Base-by-base conservation (phyloP, 352 stramenopile species). In the Phytophthora multivora region DNA sequence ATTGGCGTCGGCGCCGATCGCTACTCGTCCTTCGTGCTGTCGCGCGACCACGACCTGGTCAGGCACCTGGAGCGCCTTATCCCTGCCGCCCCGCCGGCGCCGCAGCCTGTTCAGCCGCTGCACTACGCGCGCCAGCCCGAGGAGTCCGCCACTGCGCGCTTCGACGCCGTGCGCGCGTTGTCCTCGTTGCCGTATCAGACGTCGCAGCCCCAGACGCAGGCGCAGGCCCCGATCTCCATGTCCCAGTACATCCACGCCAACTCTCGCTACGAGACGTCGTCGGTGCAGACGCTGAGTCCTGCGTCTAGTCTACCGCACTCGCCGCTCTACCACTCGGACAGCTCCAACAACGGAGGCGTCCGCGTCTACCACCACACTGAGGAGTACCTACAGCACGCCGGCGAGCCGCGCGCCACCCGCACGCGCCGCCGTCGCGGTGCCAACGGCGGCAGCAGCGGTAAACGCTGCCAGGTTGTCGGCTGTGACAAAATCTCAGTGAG, bases 401-500 rank as follows among this genome's bases (percentile, higher is more conserved):
- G 25, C 0, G 63, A 61, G 40, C 30, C 41, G 12, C 54, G 59
- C 23, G 46, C 31, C 16, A 47, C 62, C 25, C 30, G 40, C 45
- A 57, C 62, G 18, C 66, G 68, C 11, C 70, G 63, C 15, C 75
- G 79, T 28, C 75, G 79, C 39, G 62, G 73, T 2, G 58, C 63
- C 5, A 73, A 63, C 31, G 67, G 60, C 21, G 52, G 74, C 26
- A 66, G 56, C n/a, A 68, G 51, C n/a, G 69, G 71, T 51, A 91
- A 89, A 60, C 77, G 72, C 31, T 91, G 82, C 66, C 78, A 86
- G 51, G 59, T 89, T 13, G 16, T 65, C 6, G 67, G 64, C 21
- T 88, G 79, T 31, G 62, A 75, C 41, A 88, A 88, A 68, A 86
- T 86, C 54, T 78, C 75, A 4, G 76, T 86, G 48, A 86, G 76